Evolutionary conservation across 495 filamentous ascomycete species (phyloP).

Genomic region (Talaromyces wortmannii): DNA sequence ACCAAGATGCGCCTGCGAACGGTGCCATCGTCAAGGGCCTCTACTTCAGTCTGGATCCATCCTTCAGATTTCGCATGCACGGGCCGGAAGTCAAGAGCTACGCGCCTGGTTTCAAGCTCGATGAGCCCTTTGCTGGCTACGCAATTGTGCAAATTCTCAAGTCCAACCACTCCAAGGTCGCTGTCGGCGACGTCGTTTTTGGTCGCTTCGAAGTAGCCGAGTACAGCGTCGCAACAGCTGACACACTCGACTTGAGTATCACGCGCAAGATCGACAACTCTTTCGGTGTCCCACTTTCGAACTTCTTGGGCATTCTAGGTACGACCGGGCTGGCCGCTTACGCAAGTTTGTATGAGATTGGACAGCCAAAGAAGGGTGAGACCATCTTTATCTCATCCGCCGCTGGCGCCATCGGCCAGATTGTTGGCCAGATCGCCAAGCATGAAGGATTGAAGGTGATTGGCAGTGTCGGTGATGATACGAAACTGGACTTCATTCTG

Average conservation of each 20-base stretch:
- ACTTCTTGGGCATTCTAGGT: conserved; percentile 58
- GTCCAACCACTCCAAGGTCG: conserved; percentile 51
- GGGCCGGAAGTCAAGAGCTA: conserved; percentile 51
- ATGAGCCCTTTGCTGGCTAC: conserved; percentile 49
- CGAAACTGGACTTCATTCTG: conserved; percentile 44
- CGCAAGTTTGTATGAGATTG: conserved; percentile 65
- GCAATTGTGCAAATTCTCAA: conserved; percentile 58
- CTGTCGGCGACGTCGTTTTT: conserved; percentile 54
- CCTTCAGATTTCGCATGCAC: conserved; percentile 68
- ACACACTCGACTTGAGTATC: conserved; percentile 13
- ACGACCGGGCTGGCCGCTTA: conserved; percentile 80
- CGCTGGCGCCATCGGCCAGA: conserved; percentile 67
- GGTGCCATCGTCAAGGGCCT: conserved; percentile 67
- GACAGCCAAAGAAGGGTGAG: conserved; percentile 69
- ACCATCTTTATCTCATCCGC: conserved; percentile 73
- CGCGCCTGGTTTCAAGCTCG: conserved; percentile 46
- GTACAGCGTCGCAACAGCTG: conserved; percentile 26
- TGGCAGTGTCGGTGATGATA: conserved; percentile 30
- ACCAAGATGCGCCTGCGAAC: conserved; percentile 51
- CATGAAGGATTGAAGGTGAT: conserved; percentile 3
- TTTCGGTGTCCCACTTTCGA: conserved; percentile 49
- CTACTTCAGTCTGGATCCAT: conserved; percentile 82
- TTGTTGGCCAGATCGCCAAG: conserved; percentile 75
- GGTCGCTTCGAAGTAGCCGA: conserved; percentile 55
- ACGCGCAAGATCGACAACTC: conserved; percentile 43